Evolutionary conservation across 2,329 filamentous ascomycete genomes (phyloP), one percentile per base, ranked within the genome.

Genomic region (Colletotrichum incanum): DNA sequence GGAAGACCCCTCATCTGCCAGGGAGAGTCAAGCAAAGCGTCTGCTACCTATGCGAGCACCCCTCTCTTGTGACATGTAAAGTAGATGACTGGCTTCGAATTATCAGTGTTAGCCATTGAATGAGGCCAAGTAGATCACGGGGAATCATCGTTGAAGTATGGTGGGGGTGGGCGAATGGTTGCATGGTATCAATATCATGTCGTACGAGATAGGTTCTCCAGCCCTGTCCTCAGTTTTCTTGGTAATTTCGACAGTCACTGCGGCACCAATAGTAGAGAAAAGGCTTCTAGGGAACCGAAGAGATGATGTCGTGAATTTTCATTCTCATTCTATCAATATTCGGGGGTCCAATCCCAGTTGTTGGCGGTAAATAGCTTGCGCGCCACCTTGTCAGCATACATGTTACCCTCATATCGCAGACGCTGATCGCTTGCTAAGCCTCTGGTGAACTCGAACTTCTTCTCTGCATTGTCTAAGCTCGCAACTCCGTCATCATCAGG

Each of bases 291-390:
- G 34, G 5, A 9, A 28, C n/a, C 37, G 14, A 55, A 34, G 23
- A 37, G 5, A 45, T 63, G 28, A 20, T 41, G 20, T 37, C 20
- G 18, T 18, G 23, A 23, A 37, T 18, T n/a, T 26, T 43, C 31
- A 9, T 34, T 45, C 28, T 43, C 31, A 9, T 34, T 45, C 28
- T 39, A 52, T 52, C 47, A 74, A 52, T 74, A 74, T 73, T 89
- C 87, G 0, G 88, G 86, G 18, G 88, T 89, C 90, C 90, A 92
- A 74, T 91, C 84, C 90, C 90, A 92, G 63, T 80, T 82, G 18
- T 84, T 81, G 0, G 89, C 87, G 12, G 87, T 89, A 73, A 92
- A 92, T 7, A 92, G 78, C 9, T 80, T 81, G 70, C 82, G 85
- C 0, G 88, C 86, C 78, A 89, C 83, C 71, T 83, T 83, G 52